Evolutionary conservation across 225 moss, liverwort and hornwort species (phyloP), one percentile per base, ranked within the genome.

Genomic region (Anthoceros angustus): DNA sequence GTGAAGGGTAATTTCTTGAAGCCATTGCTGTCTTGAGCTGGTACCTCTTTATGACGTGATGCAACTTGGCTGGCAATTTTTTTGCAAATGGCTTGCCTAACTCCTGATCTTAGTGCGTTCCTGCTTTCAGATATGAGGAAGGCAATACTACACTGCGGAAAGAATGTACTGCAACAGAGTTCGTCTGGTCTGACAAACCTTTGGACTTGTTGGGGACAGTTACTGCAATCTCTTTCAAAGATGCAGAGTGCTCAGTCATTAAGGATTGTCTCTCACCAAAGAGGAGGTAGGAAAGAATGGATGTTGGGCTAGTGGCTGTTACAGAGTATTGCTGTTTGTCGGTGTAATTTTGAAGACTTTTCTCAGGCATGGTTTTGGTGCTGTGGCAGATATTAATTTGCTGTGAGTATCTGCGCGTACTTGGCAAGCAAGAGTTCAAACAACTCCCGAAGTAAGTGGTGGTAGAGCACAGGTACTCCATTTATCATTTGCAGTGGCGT

Each of bases 351-450:
- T 1, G 2, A 32, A 32, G 32, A 55, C 15, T 18, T 15, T 4
- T 18, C 5, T 60, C n/a, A 2, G 39, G 18, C 15, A 69, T 32
- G 7, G 43, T 65, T 43, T 14, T 23, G 23, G 69, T 64, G 67
- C 18, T 64, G 23, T 43, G 45, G 61, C 86, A 91, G 95, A 76
- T 98, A 25, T 82, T 78, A 82, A 80, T 83, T 49, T 70, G 91
- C 68, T 91, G 91, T 63, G 85, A 86, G 48, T 91, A 98, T 75
- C 85, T 98, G 50, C 91, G 91, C 63, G 95, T 98, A 18, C 63
- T 98, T 45, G 88, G 88, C 12, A 98, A 95, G 75, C 92, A 88
- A 40, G 95, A 98, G 74, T 98, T 98, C 77, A 98, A 91, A 66
- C 88, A 91, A 43, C 79, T 98, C 39, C 63, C 91, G 25, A 98